Evolutionary conservation across 2,329 filamentous ascomycete species (phyloP).

Genomic region (Colletotrichum tamarilloi): DNA sequence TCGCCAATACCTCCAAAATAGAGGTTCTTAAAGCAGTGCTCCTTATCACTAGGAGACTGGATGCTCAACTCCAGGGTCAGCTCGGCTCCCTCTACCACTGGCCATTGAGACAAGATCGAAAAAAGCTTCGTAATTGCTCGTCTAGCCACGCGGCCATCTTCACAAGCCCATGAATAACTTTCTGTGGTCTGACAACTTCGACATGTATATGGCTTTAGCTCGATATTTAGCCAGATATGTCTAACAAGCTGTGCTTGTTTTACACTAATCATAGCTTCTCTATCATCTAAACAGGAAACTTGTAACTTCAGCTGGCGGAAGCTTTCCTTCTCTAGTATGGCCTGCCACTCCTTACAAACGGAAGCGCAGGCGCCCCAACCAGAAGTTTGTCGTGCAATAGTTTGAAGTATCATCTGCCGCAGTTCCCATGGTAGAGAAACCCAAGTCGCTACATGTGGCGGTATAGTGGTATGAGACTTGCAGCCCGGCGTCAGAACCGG

Average conservation of each 20-base stretch:
- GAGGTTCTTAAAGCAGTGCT: slow-evolving; percentile 47
- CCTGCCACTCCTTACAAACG: slow-evolving; percentile 50
- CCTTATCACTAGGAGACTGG: slow-evolving; percentile 47
- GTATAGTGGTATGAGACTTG: neutral
- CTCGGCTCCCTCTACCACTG: slow-evolving; percentile 10
- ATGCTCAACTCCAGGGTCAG: slow-evolving; percentile 48
- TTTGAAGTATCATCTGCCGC: neutral
- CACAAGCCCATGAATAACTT: neutral
- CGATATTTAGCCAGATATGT: slow-evolving; percentile 45
- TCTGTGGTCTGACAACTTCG: slow-evolving; percentile 33
- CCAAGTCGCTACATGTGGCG: neutral
- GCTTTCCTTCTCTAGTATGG: slow-evolving; percentile 43
- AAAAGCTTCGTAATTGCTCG: slow-evolving; percentile 42
- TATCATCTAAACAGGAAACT: slow-evolving; percentile 40
- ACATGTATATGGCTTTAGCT: slow-evolving; percentile 43
- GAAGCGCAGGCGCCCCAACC: slow-evolving; percentile 47
- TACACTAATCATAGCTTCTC: slow-evolving; percentile 36
- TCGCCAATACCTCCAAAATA: slow-evolving; percentile 37
- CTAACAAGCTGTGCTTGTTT: slow-evolving; percentile 39
- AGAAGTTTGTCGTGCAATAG: neutral
- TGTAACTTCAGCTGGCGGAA: slow-evolving; percentile 43
- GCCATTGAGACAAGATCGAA: slow-evolving; percentile 45
- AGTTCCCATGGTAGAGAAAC: neutral
- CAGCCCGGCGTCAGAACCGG: neutral
- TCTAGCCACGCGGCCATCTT: slow-evolving; percentile 33